Evolutionary conservation across 768 basidiomycete genomes (phyloP).

Genomic region (Termitomyces sp.): DNA sequence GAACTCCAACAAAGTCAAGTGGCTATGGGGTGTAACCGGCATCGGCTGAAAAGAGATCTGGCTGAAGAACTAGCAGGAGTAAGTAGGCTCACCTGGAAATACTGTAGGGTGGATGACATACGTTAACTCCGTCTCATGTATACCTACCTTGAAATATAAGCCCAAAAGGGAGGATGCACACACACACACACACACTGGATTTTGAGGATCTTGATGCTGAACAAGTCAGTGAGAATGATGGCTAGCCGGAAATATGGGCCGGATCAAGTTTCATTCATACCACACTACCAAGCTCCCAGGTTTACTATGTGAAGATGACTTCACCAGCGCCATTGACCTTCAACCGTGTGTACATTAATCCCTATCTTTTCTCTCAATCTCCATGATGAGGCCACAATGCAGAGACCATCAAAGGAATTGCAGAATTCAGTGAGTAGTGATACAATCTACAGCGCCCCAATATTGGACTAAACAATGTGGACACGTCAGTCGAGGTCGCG

Average conservation of each 20-base stretch:
- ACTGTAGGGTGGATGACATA: too few species aligned
- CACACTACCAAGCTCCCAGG: background rate
- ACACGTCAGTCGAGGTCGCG: conserved; percentile 79
- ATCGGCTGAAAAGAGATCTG: too few species aligned
- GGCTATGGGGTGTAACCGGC: too few species aligned
- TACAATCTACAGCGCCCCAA: background rate
- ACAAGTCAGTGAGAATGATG: too few species aligned
- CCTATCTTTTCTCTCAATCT: background rate
- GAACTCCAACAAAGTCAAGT: too few species aligned
- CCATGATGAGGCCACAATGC: conserved; percentile 3
- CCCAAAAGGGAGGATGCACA: too few species aligned
- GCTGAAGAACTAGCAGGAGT: too few species aligned
- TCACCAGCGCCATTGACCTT: conserved; percentile 25
- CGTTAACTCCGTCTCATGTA: too few species aligned
- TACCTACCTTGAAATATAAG: too few species aligned
- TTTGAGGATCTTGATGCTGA: background rate
- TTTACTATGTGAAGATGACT: conserved; percentile 16
- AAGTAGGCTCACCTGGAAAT: too few species aligned
- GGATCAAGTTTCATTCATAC: background rate
- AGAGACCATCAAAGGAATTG: conserved; percentile 62
- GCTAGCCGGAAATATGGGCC: background rate
- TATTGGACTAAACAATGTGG: background rate
- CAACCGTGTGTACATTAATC: conserved; percentile 21
- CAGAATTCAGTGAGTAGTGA: conserved; percentile 65
- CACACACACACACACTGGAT: too few species aligned